Conservation (phyloP, 495 filamentous ascomycete genomes). For the Daldinia loculata region DNA sequence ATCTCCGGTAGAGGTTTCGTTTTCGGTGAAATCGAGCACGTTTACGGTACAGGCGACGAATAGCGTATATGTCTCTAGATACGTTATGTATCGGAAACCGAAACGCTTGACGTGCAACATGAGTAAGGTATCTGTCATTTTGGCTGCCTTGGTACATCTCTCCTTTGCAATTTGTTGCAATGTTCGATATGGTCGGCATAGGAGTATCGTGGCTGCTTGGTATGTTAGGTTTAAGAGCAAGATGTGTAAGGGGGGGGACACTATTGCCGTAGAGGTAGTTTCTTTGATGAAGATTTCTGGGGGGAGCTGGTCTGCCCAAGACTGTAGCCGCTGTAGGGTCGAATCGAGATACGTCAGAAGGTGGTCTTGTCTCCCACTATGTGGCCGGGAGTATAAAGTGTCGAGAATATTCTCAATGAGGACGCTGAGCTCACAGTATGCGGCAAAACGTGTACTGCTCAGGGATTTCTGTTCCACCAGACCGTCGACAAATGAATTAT, state of each 20-base stretch:
- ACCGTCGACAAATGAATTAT: not conserved
- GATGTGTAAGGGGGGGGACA: conserved; percentile 15
- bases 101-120: not conserved
- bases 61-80: not conserved
- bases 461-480: not conserved
- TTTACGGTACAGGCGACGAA: not conserved
- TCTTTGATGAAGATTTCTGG: not conserved
- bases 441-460: not conserved
- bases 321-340: not conserved
- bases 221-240: conserved; percentile 16
- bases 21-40: not conserved
- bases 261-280: conserved; percentile 4
- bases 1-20: not conserved
- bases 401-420: not conserved
- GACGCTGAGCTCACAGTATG: not conserved
- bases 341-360: not conserved
- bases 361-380: not conserved
- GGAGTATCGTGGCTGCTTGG: conserved; percentile 16
- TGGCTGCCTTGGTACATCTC: not conserved
- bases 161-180: not conserved
- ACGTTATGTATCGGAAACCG: not conserved
- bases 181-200: conserved; percentile 14
- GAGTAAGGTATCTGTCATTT: not conserved
- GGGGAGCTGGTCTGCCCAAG: not conserved
- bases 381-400: not conserved